Conservation (phyloP, 2,329 filamentous ascomycete species). For the Madurella fahalii region DNA sequence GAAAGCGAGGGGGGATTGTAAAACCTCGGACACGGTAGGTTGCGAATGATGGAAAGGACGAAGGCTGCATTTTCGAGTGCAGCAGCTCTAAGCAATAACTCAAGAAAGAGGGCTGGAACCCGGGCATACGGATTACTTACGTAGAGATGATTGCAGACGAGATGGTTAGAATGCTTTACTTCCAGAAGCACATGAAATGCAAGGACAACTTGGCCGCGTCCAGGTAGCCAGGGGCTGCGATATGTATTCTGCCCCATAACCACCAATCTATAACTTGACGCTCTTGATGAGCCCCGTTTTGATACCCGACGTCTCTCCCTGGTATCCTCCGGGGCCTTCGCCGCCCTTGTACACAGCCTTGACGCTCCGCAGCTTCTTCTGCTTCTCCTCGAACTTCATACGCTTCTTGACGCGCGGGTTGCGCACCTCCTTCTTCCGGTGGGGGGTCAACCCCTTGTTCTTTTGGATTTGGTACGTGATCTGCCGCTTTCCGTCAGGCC, state of each 20-base stretch:
- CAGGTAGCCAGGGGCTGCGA: not conserved
- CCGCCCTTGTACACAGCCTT: slow-evolving; percentile 82
- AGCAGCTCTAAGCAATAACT: no score
- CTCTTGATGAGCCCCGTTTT: slow-evolving; percentile 92
- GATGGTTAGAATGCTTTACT: not conserved
- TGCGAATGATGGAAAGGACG: no score
- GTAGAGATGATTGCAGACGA: not conserved
- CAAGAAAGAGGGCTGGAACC: no score
- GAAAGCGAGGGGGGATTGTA: no score
- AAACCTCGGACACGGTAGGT: no score
- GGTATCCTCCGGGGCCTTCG: slow-evolving; percentile 79
- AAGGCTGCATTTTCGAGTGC: no score
- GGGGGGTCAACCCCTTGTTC: slow-evolving; percentile 91
- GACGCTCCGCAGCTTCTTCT: slow-evolving; percentile 92
- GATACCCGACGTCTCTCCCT: slow-evolving; percentile 90
- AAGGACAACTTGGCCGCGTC: not conserved
- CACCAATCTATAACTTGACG: slow-evolving; percentile 64
- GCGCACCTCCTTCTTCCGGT: slow-evolving; percentile 86
- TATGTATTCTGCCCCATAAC: not conserved
- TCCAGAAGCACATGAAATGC: not conserved
- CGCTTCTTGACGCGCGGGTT: slow-evolving; percentile 98
- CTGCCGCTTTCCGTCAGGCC: slow-evolving; percentile 81
- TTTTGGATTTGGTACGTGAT: slow-evolving; percentile 94
- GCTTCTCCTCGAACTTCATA: slow-evolving; percentile 92
- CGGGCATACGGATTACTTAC: no score